Evolutionary conservation across 2,329 filamentous ascomycete genomes (phyloP).

Genomic region (Huntiella abstrusa): DNA sequence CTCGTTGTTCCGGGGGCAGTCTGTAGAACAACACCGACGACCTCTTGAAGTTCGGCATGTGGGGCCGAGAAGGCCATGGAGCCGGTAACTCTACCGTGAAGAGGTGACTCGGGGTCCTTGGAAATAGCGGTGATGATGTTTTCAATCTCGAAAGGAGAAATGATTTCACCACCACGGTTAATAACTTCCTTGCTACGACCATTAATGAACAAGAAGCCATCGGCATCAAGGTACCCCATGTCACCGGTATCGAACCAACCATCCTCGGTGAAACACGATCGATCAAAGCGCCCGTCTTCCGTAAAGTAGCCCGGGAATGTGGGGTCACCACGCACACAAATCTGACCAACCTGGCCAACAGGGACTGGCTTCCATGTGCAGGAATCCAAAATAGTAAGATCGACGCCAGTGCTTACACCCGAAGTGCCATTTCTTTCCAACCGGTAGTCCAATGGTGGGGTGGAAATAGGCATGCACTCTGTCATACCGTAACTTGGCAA

Average conservation of each 20-base stretch:
- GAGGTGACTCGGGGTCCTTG: slow-evolving; percentile 22
- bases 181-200: slow-evolving; percentile 38
- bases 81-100: slow-evolving; percentile 27
- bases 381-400: slow-evolving; percentile 29
- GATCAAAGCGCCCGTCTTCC: slow-evolving; percentile 24
- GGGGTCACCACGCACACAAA: slow-evolving; percentile 32
- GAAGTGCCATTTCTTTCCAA: slow-evolving; percentile 34
- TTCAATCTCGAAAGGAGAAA: slow-evolving; percentile 40
- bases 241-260: slow-evolving; percentile 39
- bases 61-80: slow-evolving; percentile 33
- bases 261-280: slow-evolving; percentile 24
- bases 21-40: slow-evolving; percentile 33
- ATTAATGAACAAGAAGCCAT: slow-evolving; percentile 34
- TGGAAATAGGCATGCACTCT: slow-evolving; percentile 40
- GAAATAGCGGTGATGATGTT: slow-evolving; percentile 32
- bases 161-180: slow-evolving; percentile 38
- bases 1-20: slow-evolving; percentile 24
- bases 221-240: slow-evolving; percentile 30
- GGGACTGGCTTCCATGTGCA: slow-evolving; percentile 17
- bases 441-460: slow-evolving; percentile 31
- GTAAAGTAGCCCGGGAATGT: slow-evolving; percentile 31
- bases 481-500: slow-evolving; percentile 42
- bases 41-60: slow-evolving; percentile 35
- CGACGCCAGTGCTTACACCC: slow-evolving; percentile 31
- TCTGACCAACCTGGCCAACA: slow-evolving; percentile 21